A percentile compares a stretch with the other conserved stretches of the same genome.
Conservation (phyloP, 257 asterid species). For the Solanum raphanifolium region DNA sequence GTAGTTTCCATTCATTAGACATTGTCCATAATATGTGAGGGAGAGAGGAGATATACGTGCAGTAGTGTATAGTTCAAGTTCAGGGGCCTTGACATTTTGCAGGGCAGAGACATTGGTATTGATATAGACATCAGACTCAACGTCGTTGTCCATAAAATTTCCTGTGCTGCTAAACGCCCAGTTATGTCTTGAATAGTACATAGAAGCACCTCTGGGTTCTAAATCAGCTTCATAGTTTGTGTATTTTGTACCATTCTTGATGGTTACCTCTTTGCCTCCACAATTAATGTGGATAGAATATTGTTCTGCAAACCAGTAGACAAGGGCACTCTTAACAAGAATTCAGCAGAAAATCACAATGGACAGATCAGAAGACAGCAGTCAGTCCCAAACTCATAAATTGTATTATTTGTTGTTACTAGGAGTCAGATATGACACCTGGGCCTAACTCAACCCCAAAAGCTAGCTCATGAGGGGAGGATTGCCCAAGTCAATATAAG, state of each 20-base stretch:
- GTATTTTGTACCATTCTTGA: conserved; percentile 15
- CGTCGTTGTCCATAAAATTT: conserved; percentile 65
- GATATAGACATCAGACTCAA: conserved; percentile 51
- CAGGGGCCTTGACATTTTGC: conserved; percentile 16
- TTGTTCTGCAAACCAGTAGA: conserved; percentile 24
- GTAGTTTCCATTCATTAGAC: conserved; percentile 77
- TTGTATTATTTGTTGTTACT: neutral
- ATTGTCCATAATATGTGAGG: conserved; percentile 77
- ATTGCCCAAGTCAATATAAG: neutral
- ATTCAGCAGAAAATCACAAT: neutral
- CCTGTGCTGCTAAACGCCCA: conserved; percentile 99
- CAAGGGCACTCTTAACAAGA: neutral
- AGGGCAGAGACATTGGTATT: conserved; percentile 29
- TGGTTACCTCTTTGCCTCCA: conserved; percentile 52
- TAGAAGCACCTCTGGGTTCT: conserved; percentile 72
- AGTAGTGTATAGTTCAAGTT: conserved; percentile 41
- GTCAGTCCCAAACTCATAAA: neutral
- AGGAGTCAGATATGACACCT: neutral
- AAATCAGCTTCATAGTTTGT: conserved; percentile 49
- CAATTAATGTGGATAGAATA: conserved; percentile 65
- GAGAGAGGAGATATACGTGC: conserved; percentile 88
- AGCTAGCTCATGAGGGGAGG: neutral
- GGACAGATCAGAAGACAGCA: neutral
- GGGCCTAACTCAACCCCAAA: neutral
- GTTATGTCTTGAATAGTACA: conserved; percentile 38